Conservation (phyloP, 768 basidiomycete genomes). For the Tephrocybe sp. region DNA sequence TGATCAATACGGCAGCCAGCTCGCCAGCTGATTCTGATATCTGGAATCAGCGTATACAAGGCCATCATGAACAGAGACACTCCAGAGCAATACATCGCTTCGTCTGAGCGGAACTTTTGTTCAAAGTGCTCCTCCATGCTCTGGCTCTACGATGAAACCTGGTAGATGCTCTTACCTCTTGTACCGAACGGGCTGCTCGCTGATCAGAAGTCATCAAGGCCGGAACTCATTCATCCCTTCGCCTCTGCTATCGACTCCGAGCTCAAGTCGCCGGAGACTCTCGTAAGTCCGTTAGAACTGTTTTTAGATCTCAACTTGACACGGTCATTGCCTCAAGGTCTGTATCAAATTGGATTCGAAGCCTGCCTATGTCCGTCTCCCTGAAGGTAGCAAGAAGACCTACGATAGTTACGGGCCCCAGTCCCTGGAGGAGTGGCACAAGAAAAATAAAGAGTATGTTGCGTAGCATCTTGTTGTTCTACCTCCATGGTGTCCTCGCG, state of each 20-base stretch:
- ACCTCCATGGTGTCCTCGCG: too few relatives aligned
- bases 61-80: constrained; percentile 62
- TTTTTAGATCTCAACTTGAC: neutral
- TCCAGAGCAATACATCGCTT: constrained; percentile 40
- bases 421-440: constrained; percentile 64
- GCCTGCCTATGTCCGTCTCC: constrained; percentile 54
- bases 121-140: constrained; percentile 64
- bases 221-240: constrained; percentile 65
- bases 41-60: constrained; percentile 62
- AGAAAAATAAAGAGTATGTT: constrained; percentile 34
- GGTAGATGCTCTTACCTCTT: constrained; percentile 35
- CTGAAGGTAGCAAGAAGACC: constrained; percentile 51
- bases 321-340: constrained; percentile 30
- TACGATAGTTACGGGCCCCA: constrained; percentile 43
- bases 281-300: constrained; percentile 1
- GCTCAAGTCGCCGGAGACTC: constrained; percentile 46
- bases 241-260: constrained; percentile 66
- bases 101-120: constrained; percentile 66
- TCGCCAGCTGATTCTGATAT: neutral
- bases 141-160: constrained; percentile 58
- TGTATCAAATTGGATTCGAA: constrained; percentile 33
- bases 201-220: constrained; percentile 39
- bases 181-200: neutral
- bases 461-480: too few relatives aligned
- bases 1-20: neutral